Base-by-base conservation (phyloP, 257 asterid genomes). In the Ophiorrhiza pumila region DNA sequence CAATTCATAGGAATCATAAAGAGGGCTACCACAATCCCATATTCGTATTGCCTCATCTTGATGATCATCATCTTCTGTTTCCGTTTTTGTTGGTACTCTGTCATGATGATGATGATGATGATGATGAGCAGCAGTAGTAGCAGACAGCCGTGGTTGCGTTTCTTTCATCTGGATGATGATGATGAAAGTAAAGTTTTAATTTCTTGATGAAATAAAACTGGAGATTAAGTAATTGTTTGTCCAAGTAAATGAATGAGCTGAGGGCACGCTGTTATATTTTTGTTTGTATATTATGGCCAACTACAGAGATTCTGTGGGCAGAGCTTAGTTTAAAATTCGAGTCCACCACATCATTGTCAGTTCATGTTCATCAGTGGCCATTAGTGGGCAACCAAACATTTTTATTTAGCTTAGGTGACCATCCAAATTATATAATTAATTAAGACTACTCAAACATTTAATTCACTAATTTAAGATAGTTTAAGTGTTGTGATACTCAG, bases 21-120 rank as follows among this genome's bases (percentile, higher is more conserved):
- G 58, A 41, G 92, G 92, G 77, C 96, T 91, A n/a, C 87, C 94
- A 77, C 97, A 89, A 74, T 86, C 97, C 93, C 96, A 88, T 32
- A 82, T 60, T 12, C 8, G 46, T 35, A 27, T 53, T 41, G 22
- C 52, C 17, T 55, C 37, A 62, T 82, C 2, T 64, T 1, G 18
- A 43, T 71, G 58, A 9, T 71, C 45, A 0, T 65, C 79, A 10
- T 58, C 50, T 1, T 68, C 73, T 39, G 64, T 71, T 73, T 55
- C 75, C 15, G 31, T 60, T 53, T 43, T 71, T n/a, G n/a, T n/a
- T n/a, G n/a, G n/a, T n/a, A n/a, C n/a, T n/a, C n/a, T n/a, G n/a
- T n/a, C n/a, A n/a, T 67, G 57, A 4, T 57, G 59, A 4, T 62
- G 43, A 14, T 66, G 55, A 52, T 67, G 57, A 4, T 57, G 59